Conservation (phyloP, 129 eudicot species). For the Saussurea involucrata region DNA sequence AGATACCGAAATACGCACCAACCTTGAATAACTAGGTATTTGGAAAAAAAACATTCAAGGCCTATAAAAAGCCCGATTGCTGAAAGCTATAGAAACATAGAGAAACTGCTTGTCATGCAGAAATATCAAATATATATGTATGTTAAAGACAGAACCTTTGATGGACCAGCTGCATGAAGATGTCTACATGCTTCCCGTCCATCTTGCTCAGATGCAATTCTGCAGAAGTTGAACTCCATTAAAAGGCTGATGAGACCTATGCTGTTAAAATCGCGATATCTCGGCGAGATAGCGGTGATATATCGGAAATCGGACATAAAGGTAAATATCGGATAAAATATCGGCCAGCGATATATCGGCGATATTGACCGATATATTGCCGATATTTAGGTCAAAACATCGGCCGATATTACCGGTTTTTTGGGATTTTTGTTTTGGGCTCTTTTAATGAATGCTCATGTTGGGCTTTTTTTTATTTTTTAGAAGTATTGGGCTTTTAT, state of each 20-base stretch:
- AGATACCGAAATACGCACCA: neutral
- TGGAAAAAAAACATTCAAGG: neutral
- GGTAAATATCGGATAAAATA: too few species aligned
- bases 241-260: constrained; percentile 4
- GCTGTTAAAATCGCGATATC: too few species aligned
- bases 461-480: too few species aligned
- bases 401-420: too few species aligned
- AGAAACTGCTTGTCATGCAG: constrained; percentile 1
- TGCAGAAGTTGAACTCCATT: constrained; percentile 29
- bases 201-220: constrained; percentile 86
- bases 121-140: constrained; percentile 6
- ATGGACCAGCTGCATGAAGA: constrained; percentile 97
- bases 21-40: neutral
- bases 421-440: too few species aligned
- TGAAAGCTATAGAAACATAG: constrained; percentile 1
- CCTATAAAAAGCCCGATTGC: neutral
- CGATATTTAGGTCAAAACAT: too few species aligned
- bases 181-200: constrained; percentile 90
- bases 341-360: too few species aligned
- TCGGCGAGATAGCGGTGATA: too few species aligned
- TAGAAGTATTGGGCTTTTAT: too few species aligned
- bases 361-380: too few species aligned
- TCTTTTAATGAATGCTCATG: too few species aligned
- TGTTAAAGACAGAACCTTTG: constrained; percentile 51
- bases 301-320: too few species aligned